A percentile compares a stretch with the other conserved stretches of the same genome.
phyloP scores from a whole-genome alignment of 1,139 yeast species.

The Hanseniaspora sp. region DNA sequence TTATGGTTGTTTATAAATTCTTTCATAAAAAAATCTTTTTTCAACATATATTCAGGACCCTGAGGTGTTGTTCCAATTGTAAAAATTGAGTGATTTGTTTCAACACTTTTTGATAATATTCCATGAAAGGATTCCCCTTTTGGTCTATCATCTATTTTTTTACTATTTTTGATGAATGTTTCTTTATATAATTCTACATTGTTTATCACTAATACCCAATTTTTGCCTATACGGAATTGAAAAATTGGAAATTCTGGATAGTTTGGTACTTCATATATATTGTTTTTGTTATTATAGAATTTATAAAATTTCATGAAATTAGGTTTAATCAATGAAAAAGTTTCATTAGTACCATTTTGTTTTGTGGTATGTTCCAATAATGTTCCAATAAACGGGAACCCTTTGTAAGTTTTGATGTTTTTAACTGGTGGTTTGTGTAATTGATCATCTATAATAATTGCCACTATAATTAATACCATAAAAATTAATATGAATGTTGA shows the following conservation, averaged over 20 bases:
- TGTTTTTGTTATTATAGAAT: background rate
- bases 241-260: constrained; percentile 6
- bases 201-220: constrained; percentile 5
- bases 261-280: background rate
- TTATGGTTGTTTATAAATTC: background rate
- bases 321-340: background rate
- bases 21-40: background rate
- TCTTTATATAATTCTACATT: constrained; percentile 5
- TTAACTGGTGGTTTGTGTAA: constrained; percentile 7
- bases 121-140: constrained; percentile 7
- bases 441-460: background rate
- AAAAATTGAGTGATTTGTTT: background rate
- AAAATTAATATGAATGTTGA: too few species aligned
- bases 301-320: constrained; percentile 8
- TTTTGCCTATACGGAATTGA: constrained; percentile 9
- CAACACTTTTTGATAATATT: background rate
- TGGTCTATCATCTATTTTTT: constrained; percentile 7
- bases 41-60: background rate
- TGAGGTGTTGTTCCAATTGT: constrained; percentile 11
- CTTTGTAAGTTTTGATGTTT: constrained; percentile 1
- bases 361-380: background rate
- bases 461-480: background rate
- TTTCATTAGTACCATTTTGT: background rate
- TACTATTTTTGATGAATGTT: constrained; percentile 6
- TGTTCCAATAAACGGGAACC: constrained; percentile 12